These are phyloP conservation scores for Chlamydomonas sp. DNA, from an alignment of 139 green algal genomes.

Conservation along the genomic window DNA sequence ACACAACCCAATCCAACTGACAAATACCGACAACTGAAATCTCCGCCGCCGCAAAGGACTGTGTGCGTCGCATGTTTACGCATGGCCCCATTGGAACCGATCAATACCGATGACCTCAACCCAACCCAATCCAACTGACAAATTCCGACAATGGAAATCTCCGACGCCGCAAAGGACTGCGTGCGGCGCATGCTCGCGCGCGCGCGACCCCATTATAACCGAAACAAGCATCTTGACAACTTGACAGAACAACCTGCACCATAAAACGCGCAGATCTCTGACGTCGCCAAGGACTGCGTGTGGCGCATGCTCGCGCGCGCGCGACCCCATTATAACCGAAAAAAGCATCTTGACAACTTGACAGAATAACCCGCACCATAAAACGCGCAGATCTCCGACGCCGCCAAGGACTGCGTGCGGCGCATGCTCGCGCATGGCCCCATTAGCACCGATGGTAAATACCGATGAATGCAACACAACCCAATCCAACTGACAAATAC, in stretches of 20 bases:
- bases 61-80: too few relatives aligned
- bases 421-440: constrained; percentile 72
- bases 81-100: too few relatives aligned
- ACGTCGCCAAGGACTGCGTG: constrained; percentile 72
- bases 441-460: too few relatives aligned
- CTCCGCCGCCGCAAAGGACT: constrained; percentile 61
- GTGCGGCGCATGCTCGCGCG: too few relatives aligned
- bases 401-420: constrained; percentile 73
- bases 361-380: constrained; percentile 51
- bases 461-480: too few relatives aligned
- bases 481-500: constrained; percentile 9
- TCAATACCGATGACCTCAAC: too few relatives aligned
- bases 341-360: too few relatives aligned
- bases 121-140: constrained; percentile 60
- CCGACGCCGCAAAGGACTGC: constrained; percentile 63
- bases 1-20: constrained; percentile 64
- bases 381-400: constrained; percentile 52
- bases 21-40: constrained; percentile 50
- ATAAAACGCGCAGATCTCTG: constrained; percentile 51
- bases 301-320: constrained; percentile 66
- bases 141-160: constrained; percentile 53
- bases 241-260: constrained; percentile 62
- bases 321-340: too few relatives aligned
- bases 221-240: too few relatives aligned
- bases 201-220: too few relatives aligned